Evolutionary conservation across 768 basidiomycete species (phyloP).

Genomic region (Collybia nuda): DNA sequence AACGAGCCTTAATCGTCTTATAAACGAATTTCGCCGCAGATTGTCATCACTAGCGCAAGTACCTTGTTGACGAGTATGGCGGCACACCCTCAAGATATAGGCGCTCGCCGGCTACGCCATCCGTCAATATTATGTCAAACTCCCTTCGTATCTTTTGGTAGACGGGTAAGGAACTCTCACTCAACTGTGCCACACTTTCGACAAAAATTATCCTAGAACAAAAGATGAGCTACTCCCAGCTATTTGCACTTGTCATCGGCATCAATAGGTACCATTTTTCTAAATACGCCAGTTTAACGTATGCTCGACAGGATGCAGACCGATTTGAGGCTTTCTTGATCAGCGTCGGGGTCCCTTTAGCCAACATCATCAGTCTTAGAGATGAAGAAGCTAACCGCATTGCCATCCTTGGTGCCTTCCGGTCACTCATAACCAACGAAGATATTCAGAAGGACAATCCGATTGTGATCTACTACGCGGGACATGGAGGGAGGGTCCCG

Average conservation of each 20-base stretch:
- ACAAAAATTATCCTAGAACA: too few species aligned
- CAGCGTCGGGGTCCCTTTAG: neutral
- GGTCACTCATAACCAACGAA: neutral
- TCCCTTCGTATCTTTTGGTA: too few species aligned
- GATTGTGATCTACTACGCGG: conserved; percentile 12
- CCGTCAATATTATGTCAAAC: too few species aligned
- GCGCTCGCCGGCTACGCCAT: too few species aligned
- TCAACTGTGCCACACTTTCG: too few species aligned
- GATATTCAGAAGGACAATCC: conserved; percentile 4
- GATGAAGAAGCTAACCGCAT: conserved; percentile 3
- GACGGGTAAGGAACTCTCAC: too few species aligned
- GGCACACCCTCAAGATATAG: too few species aligned
- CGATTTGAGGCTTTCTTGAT: conserved; percentile 2
- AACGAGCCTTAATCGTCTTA: too few species aligned
- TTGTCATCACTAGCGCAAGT: too few species aligned
- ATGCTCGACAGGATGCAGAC: conserved; percentile 6
- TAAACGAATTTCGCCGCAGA: too few species aligned
- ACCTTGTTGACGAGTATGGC: too few species aligned
- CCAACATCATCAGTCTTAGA: conserved; percentile 1
- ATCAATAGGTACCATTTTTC: conserved; percentile 6
- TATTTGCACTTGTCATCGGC: conserved; percentile 10
- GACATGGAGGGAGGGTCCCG: conserved; percentile 1
- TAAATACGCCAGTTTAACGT: neutral
- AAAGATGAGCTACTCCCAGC: too few species aligned
- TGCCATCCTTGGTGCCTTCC: neutral